A percentile compares a stretch with the other conserved stretches of the same genome.
These are phyloP conservation scores for Ambrosia hybrid DNA, from an alignment of 140 eudicot species.

Conservation along the genomic window DNA sequence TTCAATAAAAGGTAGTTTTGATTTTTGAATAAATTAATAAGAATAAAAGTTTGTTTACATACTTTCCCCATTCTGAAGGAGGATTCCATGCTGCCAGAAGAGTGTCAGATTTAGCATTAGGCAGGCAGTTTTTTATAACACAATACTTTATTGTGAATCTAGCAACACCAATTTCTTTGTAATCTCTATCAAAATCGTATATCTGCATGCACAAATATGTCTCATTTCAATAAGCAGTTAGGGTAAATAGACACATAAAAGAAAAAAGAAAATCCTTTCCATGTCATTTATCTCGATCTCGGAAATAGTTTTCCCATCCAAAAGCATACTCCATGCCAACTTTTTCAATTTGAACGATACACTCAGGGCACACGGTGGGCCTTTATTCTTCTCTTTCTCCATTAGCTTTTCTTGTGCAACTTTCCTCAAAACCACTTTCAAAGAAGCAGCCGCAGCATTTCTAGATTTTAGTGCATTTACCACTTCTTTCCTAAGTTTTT, in stretches of 20 bases:
- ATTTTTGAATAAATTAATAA: too few species aligned
- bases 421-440: conserved; percentile 74
- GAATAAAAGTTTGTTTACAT: conserved; percentile 30
- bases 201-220: conserved; percentile 52
- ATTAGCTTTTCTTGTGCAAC: conserved; percentile 69
- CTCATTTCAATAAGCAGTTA: conserved; percentile 12
- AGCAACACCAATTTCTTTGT: conserved; percentile 87
- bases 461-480: conserved; percentile 56
- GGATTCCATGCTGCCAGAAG: conserved; percentile 96
- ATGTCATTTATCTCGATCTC: conserved; percentile 95
- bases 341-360: conserved; percentile 74
- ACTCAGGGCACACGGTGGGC: conserved; percentile 92
- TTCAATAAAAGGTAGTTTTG: background rate
- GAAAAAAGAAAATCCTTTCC: conserved; percentile 14
- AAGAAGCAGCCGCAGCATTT: conserved; percentile 70
- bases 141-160: conserved; percentile 76
- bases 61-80: conserved; percentile 99
- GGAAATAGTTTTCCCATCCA: conserved; percentile 87
- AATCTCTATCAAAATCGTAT: conserved; percentile 91
- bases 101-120: conserved; percentile 86
- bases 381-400: conserved; percentile 93
- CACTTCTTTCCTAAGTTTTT: conserved; percentile 69
- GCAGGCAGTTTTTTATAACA: conserved; percentile 80
- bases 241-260: background rate
- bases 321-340: conserved; percentile 92